Base-by-base conservation (phyloP, 306 rosid species). In the Rosa multiflora region DNA sequence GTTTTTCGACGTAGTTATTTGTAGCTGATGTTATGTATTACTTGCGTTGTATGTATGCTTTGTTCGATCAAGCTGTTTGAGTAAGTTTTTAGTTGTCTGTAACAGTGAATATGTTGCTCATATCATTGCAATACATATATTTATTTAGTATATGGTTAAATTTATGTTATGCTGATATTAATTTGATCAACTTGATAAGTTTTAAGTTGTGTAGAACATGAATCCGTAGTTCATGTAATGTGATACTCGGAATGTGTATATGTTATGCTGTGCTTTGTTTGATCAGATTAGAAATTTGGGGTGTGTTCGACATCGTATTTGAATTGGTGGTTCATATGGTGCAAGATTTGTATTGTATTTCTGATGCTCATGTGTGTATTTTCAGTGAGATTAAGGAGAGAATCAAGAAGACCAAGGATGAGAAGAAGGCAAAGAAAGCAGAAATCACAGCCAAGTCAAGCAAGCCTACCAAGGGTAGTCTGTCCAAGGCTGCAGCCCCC, bases 351-450 rank as follows among this genome's bases (percentile, higher is more conserved):
- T 11, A 5, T 8, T 18, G 29, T 63, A 7, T 12, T 3, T 64
- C 49, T 67, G 49, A 43, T 75, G 43, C 56, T 10, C 7, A 26
- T 26, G 55, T 75, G 72, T 49, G 21, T 42, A 3, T 29, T 49
- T 46, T 4, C 79, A 87, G 90, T 20, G 90, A 87, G 42, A 84
- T 87, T 39, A 87, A 82, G 77, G 90, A 84, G 79, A 87, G 90
- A 63, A 84, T 84, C 53, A 87, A 87, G 84, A 87, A 81, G 58
- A 82, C 90, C 42, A 87, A 87, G 83, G 88, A 87, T 76, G 90
- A 87, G 63, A 87, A 87, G 84, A 86, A 81, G 84, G 86, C 84
- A 0, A 87, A 87, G 88, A 87, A 87, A 13, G 84, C 86, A 6
- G 90, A 87, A 77, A 5, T 72, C 62, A 11, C 80, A 62, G 17